phyloP scores from a whole-genome alignment of 2,329 filamentous ascomycete genomes.

The Ascochyta clinopodiicola region DNA sequence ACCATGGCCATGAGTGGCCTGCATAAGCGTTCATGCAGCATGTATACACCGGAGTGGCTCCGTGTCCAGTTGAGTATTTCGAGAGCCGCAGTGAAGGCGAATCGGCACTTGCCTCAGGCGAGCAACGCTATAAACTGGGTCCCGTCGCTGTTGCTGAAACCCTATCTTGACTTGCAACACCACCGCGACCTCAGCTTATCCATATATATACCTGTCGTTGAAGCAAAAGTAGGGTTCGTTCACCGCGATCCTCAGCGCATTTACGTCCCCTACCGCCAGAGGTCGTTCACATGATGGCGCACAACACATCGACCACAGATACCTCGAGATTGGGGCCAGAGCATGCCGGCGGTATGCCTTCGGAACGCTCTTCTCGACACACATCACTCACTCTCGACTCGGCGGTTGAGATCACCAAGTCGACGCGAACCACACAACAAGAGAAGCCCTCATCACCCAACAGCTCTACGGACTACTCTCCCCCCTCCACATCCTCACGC shows the following conservation, averaged over 20 bases:
- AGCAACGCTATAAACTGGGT: constrained; percentile 1
- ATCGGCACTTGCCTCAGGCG: constrained; percentile 5
- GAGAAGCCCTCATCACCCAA: not conserved
- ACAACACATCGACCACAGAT: not conserved
- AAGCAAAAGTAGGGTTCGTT: not conserved
- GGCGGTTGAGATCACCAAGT: not conserved
- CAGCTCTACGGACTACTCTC: no score
- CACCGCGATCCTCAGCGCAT: not conserved
- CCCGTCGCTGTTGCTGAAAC: constrained; percentile 2
- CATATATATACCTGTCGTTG: not conserved
- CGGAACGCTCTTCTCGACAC: constrained; percentile 9
- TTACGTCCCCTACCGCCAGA: not conserved
- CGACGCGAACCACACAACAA: not conserved
- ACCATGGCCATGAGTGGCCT: not conserved
- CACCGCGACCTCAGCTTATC: not conserved
- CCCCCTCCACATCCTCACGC: not conserved
- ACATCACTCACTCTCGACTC: constrained; percentile 15
- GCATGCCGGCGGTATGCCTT: not conserved
- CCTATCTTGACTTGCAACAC: constrained; percentile 1
- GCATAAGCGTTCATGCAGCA: constrained; percentile 14
- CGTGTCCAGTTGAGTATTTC: constrained; percentile 1
- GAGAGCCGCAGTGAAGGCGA: not conserved
- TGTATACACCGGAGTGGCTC: not conserved
- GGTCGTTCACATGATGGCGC: not conserved
- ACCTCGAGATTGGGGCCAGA: not conserved